Evolutionary conservation across 1,284 basidiomycete species (phyloP), one percentile per base, ranked within the genome.

Genomic region (Pseudozyma sp.): DNA sequence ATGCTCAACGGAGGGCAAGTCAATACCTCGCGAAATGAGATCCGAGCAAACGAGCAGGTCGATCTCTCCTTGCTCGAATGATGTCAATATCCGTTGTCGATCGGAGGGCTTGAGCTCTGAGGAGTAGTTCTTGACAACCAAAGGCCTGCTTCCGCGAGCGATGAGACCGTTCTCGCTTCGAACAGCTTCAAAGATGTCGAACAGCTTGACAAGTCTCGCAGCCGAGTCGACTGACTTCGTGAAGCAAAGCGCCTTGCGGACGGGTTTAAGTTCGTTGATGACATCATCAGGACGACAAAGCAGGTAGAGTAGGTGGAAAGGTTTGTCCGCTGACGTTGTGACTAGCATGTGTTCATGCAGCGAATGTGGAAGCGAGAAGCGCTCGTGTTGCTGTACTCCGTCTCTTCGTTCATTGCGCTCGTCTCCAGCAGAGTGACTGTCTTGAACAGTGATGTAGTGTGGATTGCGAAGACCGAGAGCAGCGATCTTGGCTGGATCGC

Each of bases 161-260:
- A 51, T 14, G 50, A 74, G 35, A 34, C 58, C 48, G 39, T 39
- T 59, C 10, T 74, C 50, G 73, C 72, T 17, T 64, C 52, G 44
- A 17, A 71, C 74, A 47, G 66, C 70, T 31, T 94, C 90, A 77
- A 97, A 96, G 78, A 92, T 92, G 49, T 91, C 89, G 70, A 98
- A 89, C 5, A 98, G 87, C 55, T 88, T 89, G 17, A 95, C 91
- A 8, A 99, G 89, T 11, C 96, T 88, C 1, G 88, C 86, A 0
- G 95, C 93, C 0, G 93, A 93, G 81, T 98, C 95, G 11, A 97
- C 92, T 0, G 92, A 94, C 85, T 98, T 99, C 9, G 94, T 97
- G 86, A 99, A 99, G 51, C 96, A 91, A 24, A 99, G 87, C 0
- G 92, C 92, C 67, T 92, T 92, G 11, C 85, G 87, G 17, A 94